Base-by-base conservation (phyloP, 257 asterid species). In the Jacaranda mimosifolia region DNA sequence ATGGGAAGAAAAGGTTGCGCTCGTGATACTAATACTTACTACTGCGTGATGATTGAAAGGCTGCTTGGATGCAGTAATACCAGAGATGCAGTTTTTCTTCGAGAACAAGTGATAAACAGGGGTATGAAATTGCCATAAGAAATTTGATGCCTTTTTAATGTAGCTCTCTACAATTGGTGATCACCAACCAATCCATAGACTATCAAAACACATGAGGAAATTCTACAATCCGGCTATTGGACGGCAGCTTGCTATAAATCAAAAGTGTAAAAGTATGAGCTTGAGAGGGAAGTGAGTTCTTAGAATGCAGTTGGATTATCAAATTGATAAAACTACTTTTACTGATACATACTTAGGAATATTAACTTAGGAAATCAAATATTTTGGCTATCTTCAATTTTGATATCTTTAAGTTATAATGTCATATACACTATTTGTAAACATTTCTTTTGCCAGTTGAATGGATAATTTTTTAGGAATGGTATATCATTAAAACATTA, bases 201-300 rank as follows among this genome's bases (percentile, higher is more conserved):
- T 95, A 6, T 95, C 99, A 2, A 98, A 90, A 72, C 94, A 95
- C 68, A 95, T 93, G 98, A 88, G 93, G 76, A 90, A 73, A 52
- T 91, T 90, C 82, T 93, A 91, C 75, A 93, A 93, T 80, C 97
- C 98, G 74, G 94, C 97, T 5, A 91, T 95, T 97, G 98, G 96
- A 14, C 91, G 99, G 0, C 97, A 97, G 62, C 88, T 87, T 76
- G 88, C 97, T 58, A 68, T 93, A 52, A 87, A 77, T 74, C 93
- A 90, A 89, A 91, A 88, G 87, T 87, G 97, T 42, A 91, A 68
- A 79, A 90, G 97, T 81, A 70, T 76, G 85, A 93, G 92, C 81
- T 84, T 91, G 57, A 84, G 97, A 76, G 94, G 91, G 51, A 89
- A 81, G 85, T 91, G 81, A 87, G 74, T 26, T 26, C 32, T 26